phyloP scores from a whole-genome alignment of 1,284 basidiomycete species.

The Ceratobasidium sp. region DNA sequence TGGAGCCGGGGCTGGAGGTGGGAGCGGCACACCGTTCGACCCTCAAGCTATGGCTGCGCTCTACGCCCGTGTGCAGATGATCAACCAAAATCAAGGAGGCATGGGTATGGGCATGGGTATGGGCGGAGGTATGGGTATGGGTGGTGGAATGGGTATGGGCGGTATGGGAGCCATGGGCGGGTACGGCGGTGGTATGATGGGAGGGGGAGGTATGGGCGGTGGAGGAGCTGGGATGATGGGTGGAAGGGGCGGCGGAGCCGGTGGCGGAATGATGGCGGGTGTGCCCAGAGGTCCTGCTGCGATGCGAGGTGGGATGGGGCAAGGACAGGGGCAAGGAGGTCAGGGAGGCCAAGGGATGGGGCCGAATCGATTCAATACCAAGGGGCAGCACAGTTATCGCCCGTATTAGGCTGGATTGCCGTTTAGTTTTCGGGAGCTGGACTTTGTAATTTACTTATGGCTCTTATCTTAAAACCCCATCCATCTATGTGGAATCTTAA shows the following conservation, averaged over 20 bases:
- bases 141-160: constrained; percentile 59
- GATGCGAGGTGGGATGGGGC: constrained; percentile 57
- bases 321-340: constrained; percentile 51
- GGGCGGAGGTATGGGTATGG: constrained; percentile 64
- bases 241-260: constrained; percentile 49
- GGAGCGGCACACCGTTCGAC: constrained; percentile 75
- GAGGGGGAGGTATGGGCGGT: constrained; percentile 48
- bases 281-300: constrained; percentile 60
- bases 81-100: constrained; percentile 56
- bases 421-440: neutral
- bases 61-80: constrained; percentile 78
- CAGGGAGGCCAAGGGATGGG: constrained; percentile 55
- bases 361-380: constrained; percentile 69
- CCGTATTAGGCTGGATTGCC: constrained; percentile 63
- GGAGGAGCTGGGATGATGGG: constrained; percentile 50
- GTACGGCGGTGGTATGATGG: constrained; percentile 57
- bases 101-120: constrained; percentile 60
- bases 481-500: neutral
- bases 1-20: neutral
- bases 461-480: neutral
- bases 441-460: constrained; percentile 37
- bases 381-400: constrained; percentile 82
- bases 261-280: constrained; percentile 43
- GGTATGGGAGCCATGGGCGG: constrained; percentile 57
- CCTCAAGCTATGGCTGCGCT: constrained; percentile 83